These are phyloP conservation scores for Cyberlindnera japonica DNA, from an alignment of 805 yeast species.

Conservation along the genomic window DNA sequence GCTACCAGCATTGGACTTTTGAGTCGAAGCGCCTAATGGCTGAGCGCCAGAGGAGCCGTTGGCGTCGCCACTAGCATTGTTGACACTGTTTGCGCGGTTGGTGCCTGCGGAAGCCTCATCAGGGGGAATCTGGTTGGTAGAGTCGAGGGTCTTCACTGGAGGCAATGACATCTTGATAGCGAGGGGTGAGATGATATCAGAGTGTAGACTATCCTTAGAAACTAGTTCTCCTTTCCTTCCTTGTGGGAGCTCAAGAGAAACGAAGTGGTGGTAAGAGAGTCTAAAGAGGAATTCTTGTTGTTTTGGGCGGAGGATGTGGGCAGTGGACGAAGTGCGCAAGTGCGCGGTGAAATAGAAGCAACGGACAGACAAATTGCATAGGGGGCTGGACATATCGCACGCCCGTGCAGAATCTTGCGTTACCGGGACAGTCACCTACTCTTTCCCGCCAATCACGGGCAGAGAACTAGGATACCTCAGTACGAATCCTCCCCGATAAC, in stretches of 20 bases:
- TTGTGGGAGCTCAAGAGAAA: too few species aligned
- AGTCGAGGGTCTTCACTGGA: constrained; percentile 17
- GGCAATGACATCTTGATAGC: constrained; percentile 15
- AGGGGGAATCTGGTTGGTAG: constrained; percentile 10
- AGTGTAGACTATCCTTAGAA: neutral
- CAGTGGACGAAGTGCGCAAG: constrained; percentile 1
- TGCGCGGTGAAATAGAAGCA: neutral
- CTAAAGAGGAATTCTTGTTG: neutral
- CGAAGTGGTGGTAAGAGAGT: too few species aligned
- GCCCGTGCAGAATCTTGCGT: neutral
- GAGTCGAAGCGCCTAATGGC: constrained; percentile 1
- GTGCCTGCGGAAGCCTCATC: constrained; percentile 12
- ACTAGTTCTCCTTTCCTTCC: too few species aligned
- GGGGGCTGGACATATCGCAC: neutral
- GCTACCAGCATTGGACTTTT: constrained; percentile 6
- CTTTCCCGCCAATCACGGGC: neutral
- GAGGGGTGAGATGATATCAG: neutral
- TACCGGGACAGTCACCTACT: neutral
- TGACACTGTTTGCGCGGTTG: constrained; percentile 11
- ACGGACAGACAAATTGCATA: constrained; percentile 3
- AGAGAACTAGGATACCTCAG: neutral
- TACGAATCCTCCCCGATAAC: neutral
- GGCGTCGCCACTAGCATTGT: constrained; percentile 4
- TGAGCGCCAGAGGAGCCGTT: constrained; percentile 3
- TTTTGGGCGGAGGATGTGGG: neutral